These are phyloP conservation scores for Phytophthora pseudosyringae DNA, from an alignment of 352 stramenopile genomes.

Conservation along the genomic window DNA sequence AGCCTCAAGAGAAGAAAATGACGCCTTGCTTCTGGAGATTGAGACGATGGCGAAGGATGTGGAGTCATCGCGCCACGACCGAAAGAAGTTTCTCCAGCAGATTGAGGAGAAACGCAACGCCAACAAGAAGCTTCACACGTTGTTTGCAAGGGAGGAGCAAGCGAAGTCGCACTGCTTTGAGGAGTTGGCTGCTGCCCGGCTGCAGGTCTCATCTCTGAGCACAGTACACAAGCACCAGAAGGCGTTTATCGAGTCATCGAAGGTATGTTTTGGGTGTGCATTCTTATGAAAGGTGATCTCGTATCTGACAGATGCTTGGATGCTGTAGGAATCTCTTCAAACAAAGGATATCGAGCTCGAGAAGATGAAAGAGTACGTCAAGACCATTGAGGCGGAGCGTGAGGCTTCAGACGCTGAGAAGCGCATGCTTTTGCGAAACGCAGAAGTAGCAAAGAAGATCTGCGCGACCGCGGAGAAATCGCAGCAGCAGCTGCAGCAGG, in stretches of 20 bases:
- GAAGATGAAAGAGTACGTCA: constrained; percentile 69
- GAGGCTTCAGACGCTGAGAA: constrained; percentile 62
- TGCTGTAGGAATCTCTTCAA: constrained; percentile 56
- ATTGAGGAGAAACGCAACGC: constrained; percentile 82
- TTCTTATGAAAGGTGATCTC: not conserved
- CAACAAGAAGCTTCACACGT: constrained; percentile 74
- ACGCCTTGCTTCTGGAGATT: constrained; percentile 77
- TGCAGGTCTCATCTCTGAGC: constrained; percentile 77
- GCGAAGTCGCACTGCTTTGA: constrained; percentile 78
- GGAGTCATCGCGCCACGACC: constrained; percentile 59
- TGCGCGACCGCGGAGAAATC: constrained; percentile 57
- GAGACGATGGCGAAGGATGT: constrained; percentile 69
- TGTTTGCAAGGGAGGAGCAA: constrained; percentile 72
- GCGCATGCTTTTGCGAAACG: constrained; percentile 59
- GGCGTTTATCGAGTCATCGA: constrained; percentile 62
- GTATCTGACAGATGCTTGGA: constrained; percentile 14
- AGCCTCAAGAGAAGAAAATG: constrained; percentile 75
- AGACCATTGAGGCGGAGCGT: constrained; percentile 60
- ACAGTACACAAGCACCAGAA: constrained; percentile 86
- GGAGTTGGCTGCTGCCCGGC: constrained; percentile 67
- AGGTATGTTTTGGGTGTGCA: constrained; percentile 43
- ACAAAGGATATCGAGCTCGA: constrained; percentile 68
- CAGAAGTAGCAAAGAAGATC: constrained; percentile 70
- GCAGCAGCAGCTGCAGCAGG: constrained; percentile 57
- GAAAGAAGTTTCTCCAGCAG: constrained; percentile 81